These are phyloP conservation scores for Acrocalymma vagum DNA, from an alignment of 2,329 filamentous ascomycete genomes.

Conservation along the genomic window DNA sequence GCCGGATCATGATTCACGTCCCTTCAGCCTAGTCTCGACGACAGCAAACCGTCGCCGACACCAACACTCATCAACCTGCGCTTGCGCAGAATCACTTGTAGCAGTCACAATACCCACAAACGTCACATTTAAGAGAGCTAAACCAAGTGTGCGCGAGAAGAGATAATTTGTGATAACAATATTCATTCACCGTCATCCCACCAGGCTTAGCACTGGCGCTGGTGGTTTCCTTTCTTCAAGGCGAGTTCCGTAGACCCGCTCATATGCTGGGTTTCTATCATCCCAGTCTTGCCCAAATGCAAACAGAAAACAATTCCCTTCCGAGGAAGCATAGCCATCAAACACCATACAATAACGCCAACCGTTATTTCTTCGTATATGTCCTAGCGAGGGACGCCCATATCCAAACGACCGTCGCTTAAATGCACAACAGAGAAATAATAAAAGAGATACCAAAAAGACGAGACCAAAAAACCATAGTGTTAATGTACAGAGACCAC, in stretches of 20 bases:
- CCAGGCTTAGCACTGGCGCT: conserved; percentile 40
- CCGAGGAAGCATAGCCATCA: too few relatives aligned
- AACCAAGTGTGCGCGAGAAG: not conserved
- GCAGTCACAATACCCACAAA: conserved; percentile 1
- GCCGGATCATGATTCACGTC: conserved; percentile 6
- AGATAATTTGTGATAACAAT: conserved; percentile 15
- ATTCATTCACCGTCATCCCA: conserved; percentile 30
- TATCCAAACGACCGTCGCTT: conserved; percentile 41
- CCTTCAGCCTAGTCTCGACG: conserved; percentile 1
- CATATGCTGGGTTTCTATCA: conserved; percentile 16
- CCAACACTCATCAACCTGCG: not conserved
- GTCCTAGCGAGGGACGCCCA: conserved; percentile 41
- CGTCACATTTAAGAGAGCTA: conserved; percentile 2
- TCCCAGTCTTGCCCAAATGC: conserved; percentile 19
- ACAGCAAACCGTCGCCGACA: not conserved
- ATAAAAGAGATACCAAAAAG: conserved; percentile 31
- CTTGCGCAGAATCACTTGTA: too few relatives aligned
- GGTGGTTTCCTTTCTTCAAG: conserved; percentile 19
- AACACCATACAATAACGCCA: conserved; percentile 29
- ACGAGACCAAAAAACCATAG: conserved; percentile 32
- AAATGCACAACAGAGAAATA: conserved; percentile 47
- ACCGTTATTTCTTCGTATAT: conserved; percentile 34
- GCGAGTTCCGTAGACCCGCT: conserved; percentile 19
- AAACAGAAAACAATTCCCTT: not conserved
- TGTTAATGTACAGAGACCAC: too few relatives aligned